Base-by-base conservation (phyloP, 108 stramenopile species). In the Skeletonema grethae region DNA sequence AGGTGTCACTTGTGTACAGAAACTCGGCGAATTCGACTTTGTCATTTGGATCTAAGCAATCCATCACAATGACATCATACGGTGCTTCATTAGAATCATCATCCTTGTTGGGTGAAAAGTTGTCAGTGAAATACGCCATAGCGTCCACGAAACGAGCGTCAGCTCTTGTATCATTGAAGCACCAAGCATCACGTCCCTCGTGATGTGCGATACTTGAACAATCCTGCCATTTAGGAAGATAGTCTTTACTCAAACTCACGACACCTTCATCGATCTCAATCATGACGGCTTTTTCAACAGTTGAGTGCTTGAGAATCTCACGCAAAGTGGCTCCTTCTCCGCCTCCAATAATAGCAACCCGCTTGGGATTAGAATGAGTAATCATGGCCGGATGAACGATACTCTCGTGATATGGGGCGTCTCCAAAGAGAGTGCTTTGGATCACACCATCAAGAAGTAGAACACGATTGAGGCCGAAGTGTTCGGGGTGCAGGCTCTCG, bases 351-450 rank as follows among this genome's bases (percentile, higher is more conserved):
- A 98, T 95, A 25, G 89, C 92, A 46, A 98, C 96, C 8, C 87
- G 82, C 69, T 88, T 84, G 13, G 98, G 97, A 72, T 90, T 77
- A 1, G 82, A 65, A 68, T 97, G 97, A 12, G 90, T 67, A 62
- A 97, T 85, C 92, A 97, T 90, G n/a, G 88, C 93, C 7, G 97
- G 97, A 59, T 97, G 97, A 5, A 97, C 95, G 7, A 97, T 78
- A 5, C 81, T 65, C 78, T 97, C 97, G 73, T 95, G 95, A 73
- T 97, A 97, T 10, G 88, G 55, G 43, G 71, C 84, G 53, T 88
- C 82, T 3, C 88, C 89, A 50, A 67, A 63, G 7, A 60, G 50
- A 6, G 79, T 76, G 13, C 82, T 84, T 61, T 93, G 92, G 3
- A 84, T 16, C 3, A 89, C 78, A 18, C 90, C 90, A 80, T 87